Evolutionary conservation across 2,329 filamentous ascomycete species (phyloP).

Genomic region (Phaeosphaeriaceae sp.): DNA sequence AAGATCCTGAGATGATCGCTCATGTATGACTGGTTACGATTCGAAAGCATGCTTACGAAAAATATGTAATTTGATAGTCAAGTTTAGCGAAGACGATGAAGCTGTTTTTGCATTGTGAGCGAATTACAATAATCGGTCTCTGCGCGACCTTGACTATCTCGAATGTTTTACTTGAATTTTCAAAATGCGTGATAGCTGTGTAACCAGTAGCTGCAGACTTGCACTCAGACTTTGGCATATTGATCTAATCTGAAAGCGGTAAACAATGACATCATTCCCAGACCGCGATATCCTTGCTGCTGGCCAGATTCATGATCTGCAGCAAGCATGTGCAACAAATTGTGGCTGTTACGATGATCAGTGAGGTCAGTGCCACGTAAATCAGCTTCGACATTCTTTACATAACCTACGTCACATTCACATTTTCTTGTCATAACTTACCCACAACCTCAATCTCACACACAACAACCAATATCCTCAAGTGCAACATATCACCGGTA

Average conservation of each 20-base stretch:
- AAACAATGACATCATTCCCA: constrained; percentile 1
- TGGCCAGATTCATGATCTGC: background rate
- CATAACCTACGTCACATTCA: background rate
- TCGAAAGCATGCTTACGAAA: constrained; percentile 12
- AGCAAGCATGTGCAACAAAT: background rate
- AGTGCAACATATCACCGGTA: constrained; percentile 2
- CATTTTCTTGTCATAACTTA: background rate
- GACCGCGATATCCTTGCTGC: background rate
- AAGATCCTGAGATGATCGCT: background rate
- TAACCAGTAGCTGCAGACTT: no score
- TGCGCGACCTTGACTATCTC: no score
- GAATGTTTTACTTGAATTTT: no score
- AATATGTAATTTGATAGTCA: background rate
- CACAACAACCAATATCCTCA: background rate
- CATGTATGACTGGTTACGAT: background rate
- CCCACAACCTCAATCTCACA: background rate
- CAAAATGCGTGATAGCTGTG: no score
- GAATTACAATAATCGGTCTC: background rate
- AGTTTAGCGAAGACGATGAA: background rate
- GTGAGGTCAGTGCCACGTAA: background rate
- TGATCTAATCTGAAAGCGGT: background rate
- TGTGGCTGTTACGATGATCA: background rate
- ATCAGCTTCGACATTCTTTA: background rate
- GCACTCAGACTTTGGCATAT: no score
- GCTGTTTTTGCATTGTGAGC: background rate